Percentiles rank a stretch among this genome's conserved stretches.
Evolutionary conservation across 2,329 filamentous ascomycete species (phyloP).

Genomic region (Aspergillus ibericus): DNA sequence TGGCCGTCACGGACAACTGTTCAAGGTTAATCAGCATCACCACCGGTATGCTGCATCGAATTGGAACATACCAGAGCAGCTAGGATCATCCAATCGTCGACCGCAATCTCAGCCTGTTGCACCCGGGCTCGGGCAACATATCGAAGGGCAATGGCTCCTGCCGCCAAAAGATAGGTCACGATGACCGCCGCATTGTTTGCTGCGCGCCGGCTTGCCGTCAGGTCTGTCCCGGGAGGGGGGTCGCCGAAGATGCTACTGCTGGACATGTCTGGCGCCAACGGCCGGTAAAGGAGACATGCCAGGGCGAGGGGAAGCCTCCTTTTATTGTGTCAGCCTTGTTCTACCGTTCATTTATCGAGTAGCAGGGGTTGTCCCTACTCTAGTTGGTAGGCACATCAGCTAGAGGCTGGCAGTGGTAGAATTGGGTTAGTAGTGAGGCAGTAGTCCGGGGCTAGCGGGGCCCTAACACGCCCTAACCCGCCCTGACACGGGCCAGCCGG

Average conservation of each 20-base stretch:
- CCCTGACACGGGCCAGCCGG: no score
- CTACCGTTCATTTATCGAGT: no score
- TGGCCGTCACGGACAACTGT: not conserved
- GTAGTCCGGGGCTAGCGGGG: no score
- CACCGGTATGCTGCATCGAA: not conserved
- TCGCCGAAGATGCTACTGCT: not conserved
- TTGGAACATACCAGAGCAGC: not conserved
- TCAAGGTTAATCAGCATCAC: not conserved
- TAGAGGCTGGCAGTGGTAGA: no score
- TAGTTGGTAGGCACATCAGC: no score
- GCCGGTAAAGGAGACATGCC: not conserved
- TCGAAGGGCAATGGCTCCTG: not conserved
- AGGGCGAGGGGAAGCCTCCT: not conserved
- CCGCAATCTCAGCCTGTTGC: slow-evolving; percentile 1
- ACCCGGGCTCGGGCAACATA: not conserved
- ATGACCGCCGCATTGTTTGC: slow-evolving; percentile 6
- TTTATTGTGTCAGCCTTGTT: no score
- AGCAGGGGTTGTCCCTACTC: no score
- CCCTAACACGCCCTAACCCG: no score
- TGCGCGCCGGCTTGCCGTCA: not conserved
- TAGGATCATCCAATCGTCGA: slow-evolving; percentile 7
- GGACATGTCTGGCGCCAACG: not conserved
- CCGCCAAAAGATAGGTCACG: not conserved
- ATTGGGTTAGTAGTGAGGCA: no score
- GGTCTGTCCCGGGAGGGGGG: not conserved